Base-by-base conservation (phyloP, 2,329 filamentous ascomycete genomes). In the Juglanconis juglandina region DNA sequence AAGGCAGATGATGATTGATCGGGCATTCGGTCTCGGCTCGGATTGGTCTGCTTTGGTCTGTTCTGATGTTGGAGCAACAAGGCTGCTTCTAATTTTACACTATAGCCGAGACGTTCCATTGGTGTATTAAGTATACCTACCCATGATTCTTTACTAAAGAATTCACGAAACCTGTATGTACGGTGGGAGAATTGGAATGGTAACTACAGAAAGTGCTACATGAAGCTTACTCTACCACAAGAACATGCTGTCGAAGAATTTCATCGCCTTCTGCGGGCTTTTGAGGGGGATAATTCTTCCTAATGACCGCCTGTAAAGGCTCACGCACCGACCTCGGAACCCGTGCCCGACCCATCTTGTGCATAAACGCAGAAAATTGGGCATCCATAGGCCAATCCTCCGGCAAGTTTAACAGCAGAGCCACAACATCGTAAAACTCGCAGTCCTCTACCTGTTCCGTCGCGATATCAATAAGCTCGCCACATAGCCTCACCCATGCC, bases 401-500 rank as follows among this genome's bases (percentile, higher is more conserved):
- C 17, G 60, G 57, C 46, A 60, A 24, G 48, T n/a, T 30, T 11
- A 62, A 35, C 32, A 62, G 37, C 34, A 60, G 39, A 17, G 32
- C 57, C 13, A 62, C 57, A 47, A 48, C 55, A 30, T 60, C 35
- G 37, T 62, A 60, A 11, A 57, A 60, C 8, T 39, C 35, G 59
- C 35, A 67, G 54, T 30, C 54, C 34, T 53, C 48, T 37, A 24
- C n/a, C 57, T 14, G 1, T 10, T 56, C 53, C 7, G 13, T 13
- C 42, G 69, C 70, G 5, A 68, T 64, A 56, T 70, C 68, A 14
- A 68, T 68, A 30, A 77, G 63, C 34, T 64, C 68, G 34, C 68
- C 65, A 57, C 73, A 73, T 17, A 76, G 70, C 42, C 64, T 58
- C 9, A 75, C 55, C 75, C 75, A 77, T 5, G 69, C 69, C 8